phyloP scores from a whole-genome alignment of 225 moss, liverwort and hornwort species.

The Sphagnum tenellum region DNA sequence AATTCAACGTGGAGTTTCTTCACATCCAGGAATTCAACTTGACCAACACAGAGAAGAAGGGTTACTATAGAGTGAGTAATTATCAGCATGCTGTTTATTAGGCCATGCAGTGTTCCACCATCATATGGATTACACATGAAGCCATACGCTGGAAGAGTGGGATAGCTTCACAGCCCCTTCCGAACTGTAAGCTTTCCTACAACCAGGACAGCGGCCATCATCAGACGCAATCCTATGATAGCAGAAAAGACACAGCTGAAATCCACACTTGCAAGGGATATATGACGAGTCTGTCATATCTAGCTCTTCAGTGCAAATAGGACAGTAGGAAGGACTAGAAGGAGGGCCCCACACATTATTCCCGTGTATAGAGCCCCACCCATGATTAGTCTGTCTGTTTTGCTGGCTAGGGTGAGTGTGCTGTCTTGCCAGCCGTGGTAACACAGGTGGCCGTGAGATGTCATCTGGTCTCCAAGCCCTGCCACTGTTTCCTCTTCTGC shows the following conservation, averaged over 20 bases:
- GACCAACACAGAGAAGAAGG: too few relatives aligned
- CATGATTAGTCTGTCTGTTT: conserved; percentile 34
- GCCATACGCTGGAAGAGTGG: conserved; percentile 58
- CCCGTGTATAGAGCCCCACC: conserved; percentile 56
- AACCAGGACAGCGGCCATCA: conserved; percentile 87
- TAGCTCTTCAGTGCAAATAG: conserved; percentile 88
- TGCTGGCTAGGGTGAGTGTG: conserved; percentile 55
- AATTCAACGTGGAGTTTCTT: too few relatives aligned
- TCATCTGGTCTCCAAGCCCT: conserved; percentile 88
- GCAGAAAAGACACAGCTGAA: conserved; percentile 83
- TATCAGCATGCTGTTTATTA: too few relatives aligned
- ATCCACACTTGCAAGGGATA: conserved; percentile 81
- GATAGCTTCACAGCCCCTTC: conserved; percentile 71
- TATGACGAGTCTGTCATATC: conserved; percentile 85
- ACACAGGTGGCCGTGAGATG: conserved; percentile 68
- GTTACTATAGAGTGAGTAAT: too few relatives aligned
- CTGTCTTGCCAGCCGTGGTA: conserved; percentile 71
- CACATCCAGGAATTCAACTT: too few relatives aligned
- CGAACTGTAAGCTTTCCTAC: conserved; percentile 70
- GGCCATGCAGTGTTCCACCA: too few relatives aligned
- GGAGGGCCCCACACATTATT: conserved; percentile 74
- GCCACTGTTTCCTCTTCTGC: conserved; percentile 58
- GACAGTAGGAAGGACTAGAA: conserved; percentile 69
- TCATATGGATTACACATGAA: conserved; percentile 9
- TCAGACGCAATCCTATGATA: conserved; percentile 85